A percentile compares a stretch with the other conserved stretches of the same genome.
phyloP scores from a whole-genome alignment of 78 protist species.

The Thecamonas trahens region DNA sequence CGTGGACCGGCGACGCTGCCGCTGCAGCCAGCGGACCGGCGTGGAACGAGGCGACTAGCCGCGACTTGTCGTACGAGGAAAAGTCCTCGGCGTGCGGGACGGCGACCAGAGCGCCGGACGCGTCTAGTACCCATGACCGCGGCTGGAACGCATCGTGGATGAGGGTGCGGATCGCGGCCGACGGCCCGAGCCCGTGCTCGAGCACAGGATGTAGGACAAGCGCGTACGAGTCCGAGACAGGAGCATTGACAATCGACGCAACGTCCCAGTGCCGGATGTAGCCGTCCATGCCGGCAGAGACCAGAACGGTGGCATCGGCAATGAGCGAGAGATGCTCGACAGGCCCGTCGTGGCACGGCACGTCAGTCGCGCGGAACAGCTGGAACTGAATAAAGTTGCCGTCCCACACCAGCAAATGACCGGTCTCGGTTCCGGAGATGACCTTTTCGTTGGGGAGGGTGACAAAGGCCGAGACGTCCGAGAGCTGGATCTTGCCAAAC shows the following conservation, averaged over 20 bases:
- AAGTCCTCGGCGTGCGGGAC: no score
- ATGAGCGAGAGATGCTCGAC: slow-evolving; percentile 30
- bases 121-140: slow-evolving; percentile 18
- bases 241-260: slow-evolving; percentile 42
- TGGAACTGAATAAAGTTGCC: slow-evolving; percentile 54
- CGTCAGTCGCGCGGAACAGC: slow-evolving; percentile 3
- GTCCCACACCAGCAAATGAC: slow-evolving; percentile 81
- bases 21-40: slow-evolving; percentile 34
- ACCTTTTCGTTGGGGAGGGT: slow-evolving; percentile 62
- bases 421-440: slow-evolving; percentile 71
- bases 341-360: slow-evolving; percentile 42
- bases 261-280: slow-evolving; percentile 45
- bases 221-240: not conserved
- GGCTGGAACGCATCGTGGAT: not conserved
- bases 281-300: slow-evolving; percentile 76
- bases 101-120: slow-evolving; percentile 21
- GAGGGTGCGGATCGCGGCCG: slow-evolving; percentile 26
- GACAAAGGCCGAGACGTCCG: slow-evolving; percentile 62
- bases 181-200: not conserved
- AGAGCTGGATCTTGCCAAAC: slow-evolving; percentile 76
- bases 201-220: slow-evolving; percentile 4
- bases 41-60: slow-evolving; percentile 16
- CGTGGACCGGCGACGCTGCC: slow-evolving; percentile 12
- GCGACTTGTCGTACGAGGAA: not conserved
- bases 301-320: slow-evolving; percentile 15